Evolutionary conservation across 208 protist genomes (phyloP), one percentile per base, ranked within the genome.

Genomic region (Leishmania major): DNA sequence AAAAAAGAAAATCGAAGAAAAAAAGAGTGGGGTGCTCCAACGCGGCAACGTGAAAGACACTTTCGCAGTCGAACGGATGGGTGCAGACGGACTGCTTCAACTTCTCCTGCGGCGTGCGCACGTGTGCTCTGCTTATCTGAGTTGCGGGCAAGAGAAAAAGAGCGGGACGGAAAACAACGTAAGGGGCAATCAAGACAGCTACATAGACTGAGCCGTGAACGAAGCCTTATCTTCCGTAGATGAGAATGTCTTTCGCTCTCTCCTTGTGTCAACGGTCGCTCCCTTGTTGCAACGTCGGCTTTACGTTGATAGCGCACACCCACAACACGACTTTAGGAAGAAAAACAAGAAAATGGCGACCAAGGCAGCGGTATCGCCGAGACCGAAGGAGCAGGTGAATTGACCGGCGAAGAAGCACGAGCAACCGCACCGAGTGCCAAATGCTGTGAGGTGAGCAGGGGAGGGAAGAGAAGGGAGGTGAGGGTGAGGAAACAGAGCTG

Each of bases 11-110:
- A 81, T 59, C 6, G 43, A 45, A 40, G 28, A 43, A 78, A 80
- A 75, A 81, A 81, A 84, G 28, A 60, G 79, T 84, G 67, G 64
- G 37, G 75, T 49, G 28, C 10, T 62, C 59, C 22, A 57, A 25
- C 1, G 57, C n/a, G 19, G 19, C 67, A 47, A 11, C 43, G 37
- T 31, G 3, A 3, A 37, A 0, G 53, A 22, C 4, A 11, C 60
- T n/a, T 67, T 67, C 37, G 6, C 19, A 45, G 66, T 3, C 17
- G 19, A 71, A 71, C 2, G 37, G 8, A 40, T 47, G 37, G 28
- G 13, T 28, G 66, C 13, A 45, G n/a, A 71, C 66, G 7, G 66
- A 47, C 66, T 11, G 31, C 66, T 0, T 7, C 66, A n/a, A 17
- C n/a, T 17, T 3, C 6, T 37, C 60, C 11, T 11, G 11, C 10